Conservation (phyloP, 192 early-diverging fungal species). For the Umbelopsis sp. region DNA sequence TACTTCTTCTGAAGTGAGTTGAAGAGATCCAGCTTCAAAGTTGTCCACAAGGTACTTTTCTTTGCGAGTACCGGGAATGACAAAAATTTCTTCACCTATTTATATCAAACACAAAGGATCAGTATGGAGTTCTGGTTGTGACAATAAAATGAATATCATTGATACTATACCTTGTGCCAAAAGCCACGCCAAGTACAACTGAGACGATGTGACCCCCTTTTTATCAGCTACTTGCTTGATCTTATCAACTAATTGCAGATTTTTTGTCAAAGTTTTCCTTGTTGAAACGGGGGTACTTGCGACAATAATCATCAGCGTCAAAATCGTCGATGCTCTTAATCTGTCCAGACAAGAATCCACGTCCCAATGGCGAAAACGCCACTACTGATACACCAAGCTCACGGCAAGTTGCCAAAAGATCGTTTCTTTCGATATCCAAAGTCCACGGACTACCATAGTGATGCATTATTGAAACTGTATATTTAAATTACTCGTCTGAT, state of each 20-base stretch:
- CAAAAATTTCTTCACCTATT: constrained; percentile 37
- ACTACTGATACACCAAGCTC: constrained; percentile 58
- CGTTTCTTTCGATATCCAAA: constrained; percentile 57
- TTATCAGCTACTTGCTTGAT: constrained; percentile 49
- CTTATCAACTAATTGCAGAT: constrained; percentile 55
- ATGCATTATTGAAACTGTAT: no score
- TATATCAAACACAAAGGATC: background rate
- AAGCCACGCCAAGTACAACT: constrained; percentile 64
- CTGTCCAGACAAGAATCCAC: constrained; percentile 52
- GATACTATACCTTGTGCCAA: constrained; percentile 42
- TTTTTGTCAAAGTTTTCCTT: constrained; percentile 55
- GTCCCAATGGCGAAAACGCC: background rate
- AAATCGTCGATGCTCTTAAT: constrained; percentile 57
- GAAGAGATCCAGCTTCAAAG: constrained; percentile 33
- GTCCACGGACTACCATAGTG: constrained; percentile 45
- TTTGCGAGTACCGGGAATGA: constrained; percentile 59
- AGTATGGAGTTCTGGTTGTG: background rate
- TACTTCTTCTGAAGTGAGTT: constrained; percentile 35
- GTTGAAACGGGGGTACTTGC: constrained; percentile 53
- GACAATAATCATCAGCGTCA: constrained; percentile 51
- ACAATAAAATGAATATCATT: background rate
- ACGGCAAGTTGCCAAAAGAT: constrained; percentile 53
- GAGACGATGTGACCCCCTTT: constrained; percentile 45
- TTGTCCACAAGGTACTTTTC: constrained; percentile 46
- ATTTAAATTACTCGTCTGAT: no score